Evolutionary conservation across 2,329 filamentous ascomycete genomes (phyloP).

Genomic region (Fusarium kyushuense): DNA sequence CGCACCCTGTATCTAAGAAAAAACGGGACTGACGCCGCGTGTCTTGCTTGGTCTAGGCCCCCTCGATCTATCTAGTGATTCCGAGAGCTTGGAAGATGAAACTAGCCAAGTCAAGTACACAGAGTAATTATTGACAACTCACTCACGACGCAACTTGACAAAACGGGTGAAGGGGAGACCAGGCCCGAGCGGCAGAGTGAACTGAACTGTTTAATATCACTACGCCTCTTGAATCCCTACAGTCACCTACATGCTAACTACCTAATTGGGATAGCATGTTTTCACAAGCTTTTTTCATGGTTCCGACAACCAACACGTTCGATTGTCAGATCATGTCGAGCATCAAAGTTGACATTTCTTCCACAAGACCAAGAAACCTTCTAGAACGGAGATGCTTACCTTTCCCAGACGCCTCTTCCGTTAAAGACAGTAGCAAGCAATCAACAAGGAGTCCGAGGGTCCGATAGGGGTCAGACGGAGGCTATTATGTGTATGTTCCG

Average conservation of each 20-base stretch:
- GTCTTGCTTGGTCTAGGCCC: conserved; percentile 24
- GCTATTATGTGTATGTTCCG: conserved; percentile 32
- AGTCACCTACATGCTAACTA: not conserved
- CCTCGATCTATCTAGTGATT: conserved; percentile 27
- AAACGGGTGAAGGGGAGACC: not conserved
- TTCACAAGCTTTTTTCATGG: conserved; percentile 12
- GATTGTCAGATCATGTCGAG: conserved; percentile 16
- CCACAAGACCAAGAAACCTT: conserved; percentile 19
- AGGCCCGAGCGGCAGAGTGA: not conserved
- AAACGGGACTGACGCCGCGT: conserved; percentile 8
- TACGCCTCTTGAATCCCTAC: conserved; percentile 15
- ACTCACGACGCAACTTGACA: not conserved
- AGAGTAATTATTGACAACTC: not conserved
- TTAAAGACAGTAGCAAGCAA: not conserved
- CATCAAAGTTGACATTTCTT: not conserved
- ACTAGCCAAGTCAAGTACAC: conserved; percentile 2
- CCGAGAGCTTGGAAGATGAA: conserved; percentile 22
- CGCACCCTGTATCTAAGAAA: not conserved
- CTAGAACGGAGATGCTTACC: conserved; percentile 40
- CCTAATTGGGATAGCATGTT: conserved; percentile 10
- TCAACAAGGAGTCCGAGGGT: not conserved
- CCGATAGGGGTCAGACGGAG: conserved; percentile 24
- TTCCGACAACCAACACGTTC: not conserved
- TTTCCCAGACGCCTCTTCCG: conserved; percentile 14
- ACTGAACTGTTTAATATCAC: not conserved